A percentile compares a stretch with the other conserved stretches of the same genome.
Evolutionary conservation across 768 basidiomycete genomes (phyloP).

Genomic region (Mycena floridula): DNA sequence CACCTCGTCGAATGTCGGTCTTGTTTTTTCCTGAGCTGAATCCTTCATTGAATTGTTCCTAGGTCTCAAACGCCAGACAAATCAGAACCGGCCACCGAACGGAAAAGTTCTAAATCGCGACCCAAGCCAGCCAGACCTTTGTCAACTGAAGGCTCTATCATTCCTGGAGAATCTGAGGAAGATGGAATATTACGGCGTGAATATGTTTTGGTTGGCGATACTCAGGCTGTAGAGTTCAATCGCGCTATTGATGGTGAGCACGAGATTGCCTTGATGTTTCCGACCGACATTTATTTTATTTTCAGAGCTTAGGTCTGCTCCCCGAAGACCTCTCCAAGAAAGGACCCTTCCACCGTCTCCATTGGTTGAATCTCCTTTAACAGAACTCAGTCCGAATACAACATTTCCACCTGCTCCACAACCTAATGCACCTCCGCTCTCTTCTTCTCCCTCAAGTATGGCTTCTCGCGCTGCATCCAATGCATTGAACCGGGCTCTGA

Average conservation of each 20-base stretch:
- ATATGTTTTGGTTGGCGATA: slow-evolving; percentile 92
- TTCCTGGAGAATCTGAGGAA: slow-evolving; percentile 81
- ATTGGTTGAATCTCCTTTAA: slow-evolving; percentile 32
- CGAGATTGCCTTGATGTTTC: background rate
- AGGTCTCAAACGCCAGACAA: background rate
- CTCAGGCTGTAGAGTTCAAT: slow-evolving; percentile 86
- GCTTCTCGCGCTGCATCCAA: slow-evolving; percentile 63
- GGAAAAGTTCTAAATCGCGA: too few relatives aligned
- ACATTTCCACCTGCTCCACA: slow-evolving; percentile 71
- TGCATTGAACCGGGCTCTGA: slow-evolving; percentile 75
- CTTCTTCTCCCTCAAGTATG: slow-evolving; percentile 57
- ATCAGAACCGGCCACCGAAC: too few relatives aligned
- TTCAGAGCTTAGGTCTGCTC: slow-evolving; percentile 59
- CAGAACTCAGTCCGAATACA: slow-evolving; percentile 35
- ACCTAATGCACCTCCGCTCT: slow-evolving; percentile 41
- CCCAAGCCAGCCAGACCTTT: slow-evolving; percentile 18
- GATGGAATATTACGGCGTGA: slow-evolving; percentile 76
- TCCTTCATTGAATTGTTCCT: slow-evolving; percentile 5
- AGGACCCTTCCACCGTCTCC: slow-evolving; percentile 44
- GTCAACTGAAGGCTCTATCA: slow-evolving; percentile 57
- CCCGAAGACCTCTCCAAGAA: slow-evolving; percentile 55
- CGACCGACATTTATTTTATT: slow-evolving; percentile 4
- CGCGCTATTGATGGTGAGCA: slow-evolving; percentile 80
- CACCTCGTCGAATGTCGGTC: too few relatives aligned
- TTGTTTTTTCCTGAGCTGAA: slow-evolving; percentile 5